phyloP scores from a whole-genome alignment of 192 early-diverging fungal species.

The Umbelopsis isabellina region DNA sequence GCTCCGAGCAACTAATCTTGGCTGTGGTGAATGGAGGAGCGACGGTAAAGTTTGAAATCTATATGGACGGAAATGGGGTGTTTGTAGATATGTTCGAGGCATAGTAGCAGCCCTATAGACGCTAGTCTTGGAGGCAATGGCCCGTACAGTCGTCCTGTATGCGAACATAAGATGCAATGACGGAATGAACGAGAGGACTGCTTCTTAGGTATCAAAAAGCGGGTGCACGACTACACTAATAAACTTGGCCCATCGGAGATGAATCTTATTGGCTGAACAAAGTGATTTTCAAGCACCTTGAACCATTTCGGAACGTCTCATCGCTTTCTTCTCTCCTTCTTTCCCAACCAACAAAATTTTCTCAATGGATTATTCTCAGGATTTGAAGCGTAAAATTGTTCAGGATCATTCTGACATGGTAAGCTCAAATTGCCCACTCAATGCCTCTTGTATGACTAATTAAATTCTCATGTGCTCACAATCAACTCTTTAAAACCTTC shows the following conservation, averaged over 20 bases:
- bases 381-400: slow-evolving; percentile 14
- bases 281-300: neutral
- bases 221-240: too few species aligned
- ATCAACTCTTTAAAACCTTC: neutral
- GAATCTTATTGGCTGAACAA: too few species aligned
- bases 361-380: slow-evolving; percentile 2
- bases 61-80: too few species aligned
- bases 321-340: slow-evolving; percentile 1
- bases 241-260: too few species aligned
- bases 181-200: too few species aligned
- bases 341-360: neutral
- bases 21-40: neutral
- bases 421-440: neutral
- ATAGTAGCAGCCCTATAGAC: too few species aligned
- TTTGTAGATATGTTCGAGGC: too few species aligned
- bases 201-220: too few species aligned
- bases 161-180: too few species aligned
- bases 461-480: neutral
- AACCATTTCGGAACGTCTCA: neutral
- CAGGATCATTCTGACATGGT: neutral
- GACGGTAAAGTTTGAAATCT: neutral
- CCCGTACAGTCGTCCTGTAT: too few species aligned
- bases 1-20: neutral
- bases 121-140: too few species aligned
- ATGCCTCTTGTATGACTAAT: neutral